Base-by-base conservation (phyloP, 345 rosid genomes). In the Tarenaya hassleriana region DNA sequence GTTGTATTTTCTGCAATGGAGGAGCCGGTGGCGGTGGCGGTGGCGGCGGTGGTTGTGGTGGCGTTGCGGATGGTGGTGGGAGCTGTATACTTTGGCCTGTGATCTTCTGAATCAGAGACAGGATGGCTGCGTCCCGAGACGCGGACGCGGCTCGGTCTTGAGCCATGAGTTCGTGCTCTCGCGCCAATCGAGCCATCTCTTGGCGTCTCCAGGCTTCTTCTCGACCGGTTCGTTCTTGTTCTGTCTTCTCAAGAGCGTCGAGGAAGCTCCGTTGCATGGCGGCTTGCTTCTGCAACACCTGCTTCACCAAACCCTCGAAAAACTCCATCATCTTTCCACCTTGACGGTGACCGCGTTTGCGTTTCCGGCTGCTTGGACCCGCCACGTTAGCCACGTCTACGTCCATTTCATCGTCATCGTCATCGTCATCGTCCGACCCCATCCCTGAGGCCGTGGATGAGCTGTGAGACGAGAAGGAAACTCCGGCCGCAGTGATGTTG, bases 201-300 rank as follows among this genome's bases (percentile, higher is more conserved):
- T 88, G 97, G 41, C 84, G 73, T 70, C 69, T 80, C 91, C 97
- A 82, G 19, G 92, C 75, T 66, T 88, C 95, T 58, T 88, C 92
- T 27, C 92, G 73, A 13, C 70, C 57, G 71, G 77, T 69, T 72
- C 95, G 69, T 33, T 88, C 97, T 47, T 75, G 83, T 55, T 88
- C 97, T 67, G 84, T 74, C 75, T 73, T 84, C 73, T 88, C 97
- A 9, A 85, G 76, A 7, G 81, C 83, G 47, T 88, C 95, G 32
- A 88, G 61, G 58, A 88, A 85, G 51, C 77, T 69, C 48, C 74
- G 55, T 52, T 85, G 97, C 95, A 88, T 77, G 1, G 68, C 68
- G 43, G 84, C 86, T 64, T 88, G 97, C 68, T 85, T 82, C 48
- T 82, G 84, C 83, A 85, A 74, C 41, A 85, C 85, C 59, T 83